These are phyloP conservation scores for Ustilago xerochloae DNA, from an alignment of 1,284 basidiomycete genomes.

Conservation along the genomic window DNA sequence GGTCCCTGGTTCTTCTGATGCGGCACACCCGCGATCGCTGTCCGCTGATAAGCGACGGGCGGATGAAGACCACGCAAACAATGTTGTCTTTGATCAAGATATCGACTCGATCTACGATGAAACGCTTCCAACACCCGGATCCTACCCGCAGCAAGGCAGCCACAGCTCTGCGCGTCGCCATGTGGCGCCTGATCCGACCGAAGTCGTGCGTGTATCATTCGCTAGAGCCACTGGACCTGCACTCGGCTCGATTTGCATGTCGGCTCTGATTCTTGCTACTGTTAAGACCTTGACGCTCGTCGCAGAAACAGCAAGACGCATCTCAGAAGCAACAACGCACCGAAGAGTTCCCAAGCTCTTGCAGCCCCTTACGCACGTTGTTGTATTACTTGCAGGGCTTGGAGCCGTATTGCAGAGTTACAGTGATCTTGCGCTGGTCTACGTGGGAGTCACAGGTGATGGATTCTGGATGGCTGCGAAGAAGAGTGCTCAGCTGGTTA, in stretches of 20 bases:
- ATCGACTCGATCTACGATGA: constrained; percentile 48
- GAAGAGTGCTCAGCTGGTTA: constrained; percentile 75
- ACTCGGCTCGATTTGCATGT: constrained; percentile 80
- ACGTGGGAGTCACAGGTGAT: constrained; percentile 85
- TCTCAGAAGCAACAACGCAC: constrained; percentile 41
- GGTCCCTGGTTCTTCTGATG: constrained; percentile 5
- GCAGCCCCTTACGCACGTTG: constrained; percentile 70
- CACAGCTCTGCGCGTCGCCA: constrained; percentile 7
- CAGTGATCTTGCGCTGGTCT: constrained; percentile 84
- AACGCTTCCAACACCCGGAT: constrained; percentile 27
- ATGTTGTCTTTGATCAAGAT: constrained; percentile 29
- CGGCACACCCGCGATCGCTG: constrained; percentile 1
- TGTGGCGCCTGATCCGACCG: constrained; percentile 62
- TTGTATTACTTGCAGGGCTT: constrained; percentile 77
- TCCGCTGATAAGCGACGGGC: constrained; percentile 37
- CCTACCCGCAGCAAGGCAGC: constrained; percentile 18
- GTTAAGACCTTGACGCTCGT: constrained; percentile 71
- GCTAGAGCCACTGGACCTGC: constrained; percentile 82
- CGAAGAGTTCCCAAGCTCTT: constrained; percentile 63
- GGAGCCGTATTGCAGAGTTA: constrained; percentile 51
- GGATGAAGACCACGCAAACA: constrained; percentile 29
- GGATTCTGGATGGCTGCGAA: constrained; percentile 82
- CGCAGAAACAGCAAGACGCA: constrained; percentile 71
- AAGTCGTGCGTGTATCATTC: constrained; percentile 80
- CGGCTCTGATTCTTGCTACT: constrained; percentile 79